These are phyloP conservation scores for Lagenaria siceraria DNA, from an alignment of 306 rosid genomes.

Conservation along the genomic window DNA sequence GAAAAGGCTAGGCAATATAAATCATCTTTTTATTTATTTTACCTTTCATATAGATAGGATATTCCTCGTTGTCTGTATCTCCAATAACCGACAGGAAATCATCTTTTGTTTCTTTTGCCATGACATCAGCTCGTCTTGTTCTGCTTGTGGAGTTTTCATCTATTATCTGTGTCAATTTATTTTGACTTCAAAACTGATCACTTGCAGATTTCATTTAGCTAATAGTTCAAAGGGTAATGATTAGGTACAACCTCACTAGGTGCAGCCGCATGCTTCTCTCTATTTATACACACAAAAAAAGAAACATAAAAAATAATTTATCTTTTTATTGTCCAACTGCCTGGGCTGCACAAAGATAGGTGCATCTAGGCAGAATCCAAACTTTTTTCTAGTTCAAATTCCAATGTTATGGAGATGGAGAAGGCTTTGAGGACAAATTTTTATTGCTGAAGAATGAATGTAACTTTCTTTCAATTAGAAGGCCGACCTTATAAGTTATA, in stretches of 20 bases:
- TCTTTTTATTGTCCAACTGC: no score
- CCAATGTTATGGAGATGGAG: background rate
- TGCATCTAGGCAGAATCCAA: no score
- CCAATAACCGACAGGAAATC: slow-evolving; percentile 50
- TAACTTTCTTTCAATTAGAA: background rate
- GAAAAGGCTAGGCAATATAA: background rate
- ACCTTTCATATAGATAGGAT: slow-evolving; percentile 75
- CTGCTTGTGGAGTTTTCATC: slow-evolving; percentile 60
- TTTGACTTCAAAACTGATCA: background rate
- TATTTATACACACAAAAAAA: no score
- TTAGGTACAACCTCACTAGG: no score
- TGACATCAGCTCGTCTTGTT: slow-evolving; percentile 36
- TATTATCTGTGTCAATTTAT: slow-evolving; percentile 27
- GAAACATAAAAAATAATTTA: no score
- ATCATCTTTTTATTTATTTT: slow-evolving; percentile 9
- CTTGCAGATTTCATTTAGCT: background rate
- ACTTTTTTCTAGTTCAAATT: background rate
- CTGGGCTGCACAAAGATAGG: no score
- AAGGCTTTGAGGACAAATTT: background rate
- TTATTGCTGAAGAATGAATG: background rate
- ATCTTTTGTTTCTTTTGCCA: slow-evolving; percentile 34
- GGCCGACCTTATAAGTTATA: background rate
- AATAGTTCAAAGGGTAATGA: no score
- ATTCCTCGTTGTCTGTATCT: slow-evolving; percentile 30
- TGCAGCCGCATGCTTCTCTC: no score